Percentiles rank a stretch among this genome's conserved stretches.
These are phyloP conservation scores for Ascocoryne sarcoides DNA, from an alignment of 2,329 filamentous ascomycete species.

Conservation along the genomic window DNA sequence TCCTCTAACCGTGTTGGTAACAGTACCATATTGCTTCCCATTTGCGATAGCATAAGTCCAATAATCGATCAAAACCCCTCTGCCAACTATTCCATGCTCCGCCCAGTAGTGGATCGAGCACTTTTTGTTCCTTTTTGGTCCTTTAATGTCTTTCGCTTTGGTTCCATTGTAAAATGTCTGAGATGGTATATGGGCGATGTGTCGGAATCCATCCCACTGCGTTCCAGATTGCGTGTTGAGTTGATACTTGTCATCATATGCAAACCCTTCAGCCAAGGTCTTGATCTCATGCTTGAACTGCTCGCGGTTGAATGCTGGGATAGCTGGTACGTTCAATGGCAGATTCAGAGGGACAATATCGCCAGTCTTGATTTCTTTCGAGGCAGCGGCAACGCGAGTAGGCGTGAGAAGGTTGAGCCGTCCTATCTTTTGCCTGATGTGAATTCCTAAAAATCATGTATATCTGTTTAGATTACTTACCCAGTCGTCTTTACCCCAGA, in stretches of 20 bases:
- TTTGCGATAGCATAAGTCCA: slow-evolving; percentile 34
- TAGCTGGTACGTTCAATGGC: slow-evolving; percentile 27
- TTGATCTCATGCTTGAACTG: slow-evolving; percentile 28
- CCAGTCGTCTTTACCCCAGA: slow-evolving; percentile 27
- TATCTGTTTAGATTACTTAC: slow-evolving; percentile 11
- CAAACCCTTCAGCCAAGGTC: slow-evolving; percentile 15
- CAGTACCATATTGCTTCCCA: slow-evolving; percentile 29
- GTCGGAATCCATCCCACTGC: slow-evolving; percentile 49
- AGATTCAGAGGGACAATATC: slow-evolving; percentile 29
- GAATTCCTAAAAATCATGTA: no score
- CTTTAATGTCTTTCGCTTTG: slow-evolving; percentile 22
- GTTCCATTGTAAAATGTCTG: slow-evolving; percentile 25
- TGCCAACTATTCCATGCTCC: slow-evolving; percentile 42
- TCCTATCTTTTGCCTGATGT: no score
- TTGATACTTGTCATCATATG: slow-evolving; percentile 52
- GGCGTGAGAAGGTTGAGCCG: slow-evolving; percentile 39
- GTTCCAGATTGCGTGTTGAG: slow-evolving; percentile 51
- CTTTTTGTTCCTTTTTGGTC: slow-evolving; percentile 19
- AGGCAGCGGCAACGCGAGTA: slow-evolving; percentile 33
- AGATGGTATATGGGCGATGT: slow-evolving; percentile 25
- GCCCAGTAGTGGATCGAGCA: slow-evolving; percentile 28
- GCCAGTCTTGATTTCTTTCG: slow-evolving; percentile 35
- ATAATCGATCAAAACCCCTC: slow-evolving; percentile 46
- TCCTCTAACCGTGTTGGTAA: neutral
- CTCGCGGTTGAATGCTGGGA: slow-evolving; percentile 30